Evolutionary conservation across 176 grass and related monocot species (phyloP).

Genomic region (Urochloa ruziziensis): DNA sequence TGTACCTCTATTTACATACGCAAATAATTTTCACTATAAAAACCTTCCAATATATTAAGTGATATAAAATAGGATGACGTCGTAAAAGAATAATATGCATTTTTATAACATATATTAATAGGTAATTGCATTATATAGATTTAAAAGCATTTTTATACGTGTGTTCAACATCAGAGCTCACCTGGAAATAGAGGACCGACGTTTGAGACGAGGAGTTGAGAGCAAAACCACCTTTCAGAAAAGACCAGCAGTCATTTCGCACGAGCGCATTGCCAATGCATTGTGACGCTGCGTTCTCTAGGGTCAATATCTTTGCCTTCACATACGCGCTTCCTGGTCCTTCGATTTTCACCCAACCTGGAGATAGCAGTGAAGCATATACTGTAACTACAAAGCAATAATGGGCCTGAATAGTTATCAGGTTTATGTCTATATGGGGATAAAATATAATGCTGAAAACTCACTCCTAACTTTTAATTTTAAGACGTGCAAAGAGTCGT

Average conservation of each 20-base stretch:
- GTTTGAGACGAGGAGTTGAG: conserved; percentile 48
- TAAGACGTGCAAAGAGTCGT: too few species aligned
- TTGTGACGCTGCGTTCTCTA: conserved; percentile 37
- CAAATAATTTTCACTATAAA: too few species aligned
- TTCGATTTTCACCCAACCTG: conserved; percentile 78
- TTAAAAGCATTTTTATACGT: neutral
- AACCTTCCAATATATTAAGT: too few species aligned
- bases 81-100: too few species aligned
- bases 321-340: conserved; percentile 52
- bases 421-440: too few species aligned
- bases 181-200: conserved; percentile 84
- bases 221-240: conserved; percentile 81
- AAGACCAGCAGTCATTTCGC: conserved; percentile 79
- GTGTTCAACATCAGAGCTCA: conserved; percentile 2
- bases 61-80: too few species aligned
- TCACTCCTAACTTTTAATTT: too few species aligned
- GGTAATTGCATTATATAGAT: too few species aligned
- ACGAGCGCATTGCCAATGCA: conserved; percentile 66
- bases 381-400: neutral
- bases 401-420: neutral
- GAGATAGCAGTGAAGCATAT: neutral
- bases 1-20: too few species aligned
- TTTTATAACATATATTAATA: too few species aligned
- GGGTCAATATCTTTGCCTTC: conserved; percentile 60
- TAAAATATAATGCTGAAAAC: too few species aligned